These are phyloP conservation scores for Vachellia pachyceras DNA, from an alignment of 306 rosid species.

Conservation along the genomic window DNA sequence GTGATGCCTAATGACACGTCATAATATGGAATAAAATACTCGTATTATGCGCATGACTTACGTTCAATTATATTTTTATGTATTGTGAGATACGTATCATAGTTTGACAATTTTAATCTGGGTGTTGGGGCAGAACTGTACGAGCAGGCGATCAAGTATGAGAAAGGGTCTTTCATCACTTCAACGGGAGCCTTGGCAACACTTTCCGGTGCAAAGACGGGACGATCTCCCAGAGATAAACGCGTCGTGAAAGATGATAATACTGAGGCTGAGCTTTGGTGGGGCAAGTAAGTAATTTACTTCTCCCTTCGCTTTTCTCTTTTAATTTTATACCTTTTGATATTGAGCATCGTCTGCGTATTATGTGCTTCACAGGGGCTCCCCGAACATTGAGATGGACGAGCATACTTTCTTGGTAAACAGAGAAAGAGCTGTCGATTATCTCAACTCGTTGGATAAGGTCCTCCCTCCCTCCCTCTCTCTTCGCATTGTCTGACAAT, in stretches of 20 bases:
- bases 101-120: too few species aligned
- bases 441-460: conserved; percentile 89
- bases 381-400: conserved; percentile 95
- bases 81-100: neutral
- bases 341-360: neutral
- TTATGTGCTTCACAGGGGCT: conserved; percentile 61
- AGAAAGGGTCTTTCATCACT: conserved; percentile 86
- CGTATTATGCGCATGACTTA: too few species aligned
- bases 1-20: neutral
- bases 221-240: conserved; percentile 90
- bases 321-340: neutral
- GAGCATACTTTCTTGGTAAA: conserved; percentile 89
- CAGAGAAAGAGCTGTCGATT: conserved; percentile 95
- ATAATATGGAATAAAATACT: neutral
- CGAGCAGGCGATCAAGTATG: conserved; percentile 88
- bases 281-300: conserved; percentile 79
- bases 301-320: neutral
- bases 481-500: neutral
- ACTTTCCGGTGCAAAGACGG: conserved; percentile 94
- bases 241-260: conserved; percentile 77
- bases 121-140: conserved; percentile 50
- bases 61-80: neutral
- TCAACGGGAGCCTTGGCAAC: conserved; percentile 87
- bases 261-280: conserved; percentile 85
- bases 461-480: conserved; percentile 39